phyloP scores from a whole-genome alignment of 768 basidiomycete species.

The Candolleomyces aberdarensis region DNA sequence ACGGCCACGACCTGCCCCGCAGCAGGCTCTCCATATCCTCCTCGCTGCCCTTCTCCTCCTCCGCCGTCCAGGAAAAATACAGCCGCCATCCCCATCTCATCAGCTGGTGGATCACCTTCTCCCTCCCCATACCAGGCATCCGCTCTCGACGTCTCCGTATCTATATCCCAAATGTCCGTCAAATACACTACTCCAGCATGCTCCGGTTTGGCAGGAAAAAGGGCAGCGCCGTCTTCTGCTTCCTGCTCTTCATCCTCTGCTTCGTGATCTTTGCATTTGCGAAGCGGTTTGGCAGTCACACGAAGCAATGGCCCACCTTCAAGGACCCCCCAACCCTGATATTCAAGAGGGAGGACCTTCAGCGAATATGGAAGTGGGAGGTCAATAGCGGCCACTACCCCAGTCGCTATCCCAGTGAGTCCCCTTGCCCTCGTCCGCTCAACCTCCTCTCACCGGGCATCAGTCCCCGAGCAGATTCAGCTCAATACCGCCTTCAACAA shows the following conservation, averaged over 20 bases:
- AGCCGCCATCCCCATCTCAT: slow-evolving; percentile 37
- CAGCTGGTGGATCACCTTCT: slow-evolving; percentile 59
- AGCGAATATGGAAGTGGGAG: slow-evolving; percentile 96
- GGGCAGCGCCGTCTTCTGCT: slow-evolving; percentile 49
- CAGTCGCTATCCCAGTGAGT: slow-evolving; percentile 71
- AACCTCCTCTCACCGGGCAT: background rate
- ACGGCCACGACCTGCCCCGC: too few relatives aligned
- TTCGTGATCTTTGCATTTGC: slow-evolving; percentile 59
- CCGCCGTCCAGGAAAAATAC: slow-evolving; percentile 63
- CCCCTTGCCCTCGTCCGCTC: background rate
- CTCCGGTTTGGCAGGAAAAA: slow-evolving; percentile 57
- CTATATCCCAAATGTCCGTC: slow-evolving; percentile 56
- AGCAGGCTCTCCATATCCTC: slow-evolving; percentile 4
- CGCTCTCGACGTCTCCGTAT: slow-evolving; percentile 54
- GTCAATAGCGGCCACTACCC: slow-evolving; percentile 93
- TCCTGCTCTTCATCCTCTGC: slow-evolving; percentile 43
- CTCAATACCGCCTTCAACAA: slow-evolving; percentile 57
- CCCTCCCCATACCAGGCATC: slow-evolving; percentile 58
- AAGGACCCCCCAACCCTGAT: slow-evolving; percentile 70
- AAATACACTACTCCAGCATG: slow-evolving; percentile 54
- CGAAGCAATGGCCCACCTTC: slow-evolving; percentile 59
- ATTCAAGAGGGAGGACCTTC: slow-evolving; percentile 73
- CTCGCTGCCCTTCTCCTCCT: slow-evolving; percentile 32
- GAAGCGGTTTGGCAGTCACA: slow-evolving; percentile 57
- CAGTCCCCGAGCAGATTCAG: slow-evolving; percentile 72